phyloP scores from a whole-genome alignment of 306 rosid genomes.

The Pterocarpus macrocarpus region DNA sequence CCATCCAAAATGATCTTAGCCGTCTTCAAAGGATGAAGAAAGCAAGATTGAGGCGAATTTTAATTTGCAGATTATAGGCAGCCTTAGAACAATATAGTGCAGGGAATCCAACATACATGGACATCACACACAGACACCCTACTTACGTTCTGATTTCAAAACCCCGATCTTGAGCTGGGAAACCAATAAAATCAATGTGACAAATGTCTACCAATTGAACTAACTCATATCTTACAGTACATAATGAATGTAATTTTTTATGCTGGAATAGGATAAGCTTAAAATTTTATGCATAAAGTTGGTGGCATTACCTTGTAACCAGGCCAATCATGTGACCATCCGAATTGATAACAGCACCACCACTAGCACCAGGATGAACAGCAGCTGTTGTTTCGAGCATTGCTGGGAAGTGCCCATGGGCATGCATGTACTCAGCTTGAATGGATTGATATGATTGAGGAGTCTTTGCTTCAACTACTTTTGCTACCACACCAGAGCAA shows the following conservation, averaged over 20 bases:
- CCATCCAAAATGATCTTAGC: neutral
- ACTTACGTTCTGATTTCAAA: constrained; percentile 7
- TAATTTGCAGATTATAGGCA: constrained; percentile 4
- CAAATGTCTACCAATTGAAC: constrained; percentile 20
- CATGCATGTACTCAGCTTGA: constrained; percentile 54
- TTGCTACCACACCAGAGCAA: constrained; percentile 87
- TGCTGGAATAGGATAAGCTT: constrained; percentile 7
- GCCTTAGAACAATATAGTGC: neutral
- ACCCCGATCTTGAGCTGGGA: constrained; percentile 1
- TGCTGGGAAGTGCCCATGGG: constrained; percentile 60
- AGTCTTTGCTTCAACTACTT: constrained; percentile 77
- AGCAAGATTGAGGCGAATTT: neutral
- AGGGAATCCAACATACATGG: neutral
- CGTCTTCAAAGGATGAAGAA: constrained; percentile 6
- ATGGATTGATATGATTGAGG: constrained; percentile 61
- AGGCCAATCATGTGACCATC: constrained; percentile 94
- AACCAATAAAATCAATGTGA: constrained; percentile 33
- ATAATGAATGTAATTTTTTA: neutral
- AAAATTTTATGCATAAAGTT: neutral
- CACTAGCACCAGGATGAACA: constrained; percentile 98
- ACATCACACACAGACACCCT: neutral
- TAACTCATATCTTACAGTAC: constrained; percentile 1
- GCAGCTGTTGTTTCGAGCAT: constrained; percentile 98
- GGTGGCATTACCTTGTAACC: constrained; percentile 77
- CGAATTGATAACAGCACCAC: constrained; percentile 89